These are phyloP conservation scores for Venturia effusa DNA, from an alignment of 2,329 filamentous ascomycete genomes.

Conservation along the genomic window DNA sequence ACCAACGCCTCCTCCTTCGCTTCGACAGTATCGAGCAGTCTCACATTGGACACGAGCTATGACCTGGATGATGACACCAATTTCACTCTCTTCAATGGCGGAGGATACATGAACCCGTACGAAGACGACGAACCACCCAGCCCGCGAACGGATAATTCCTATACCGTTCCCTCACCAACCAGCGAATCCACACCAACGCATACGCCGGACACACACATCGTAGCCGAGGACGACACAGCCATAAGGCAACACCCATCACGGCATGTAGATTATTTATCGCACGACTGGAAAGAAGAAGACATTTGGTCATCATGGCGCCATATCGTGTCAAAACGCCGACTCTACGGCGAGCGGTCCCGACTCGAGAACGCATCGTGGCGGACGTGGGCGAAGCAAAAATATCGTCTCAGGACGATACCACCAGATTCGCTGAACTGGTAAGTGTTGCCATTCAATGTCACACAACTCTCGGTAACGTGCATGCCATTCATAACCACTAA, in stretches of 20 bases:
- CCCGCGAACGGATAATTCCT: slow-evolving; percentile 30
- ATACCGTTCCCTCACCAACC: slow-evolving; percentile 41
- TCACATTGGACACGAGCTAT: slow-evolving; percentile 43
- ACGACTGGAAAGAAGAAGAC: slow-evolving; percentile 90
- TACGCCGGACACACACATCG: slow-evolving; percentile 40
- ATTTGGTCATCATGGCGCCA: slow-evolving; percentile 97
- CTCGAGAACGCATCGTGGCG: slow-evolving; percentile 96
- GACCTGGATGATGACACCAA: slow-evolving; percentile 35
- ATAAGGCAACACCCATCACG: slow-evolving; percentile 65
- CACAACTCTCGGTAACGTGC: slow-evolving; percentile 12
- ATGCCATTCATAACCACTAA: slow-evolving; percentile 21
- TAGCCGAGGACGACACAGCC: slow-evolving; percentile 70
- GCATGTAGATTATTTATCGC: slow-evolving; percentile 91
- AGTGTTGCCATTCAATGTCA: slow-evolving; percentile 23
- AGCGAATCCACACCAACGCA: slow-evolving; percentile 39
- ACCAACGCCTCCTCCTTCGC: slow-evolving; percentile 42
- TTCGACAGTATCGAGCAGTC: slow-evolving; percentile 54
- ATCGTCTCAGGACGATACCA: slow-evolving; percentile 75
- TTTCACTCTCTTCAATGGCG: slow-evolving; percentile 1
- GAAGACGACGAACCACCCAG: slow-evolving; percentile 26
- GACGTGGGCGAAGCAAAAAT: slow-evolving; percentile 90
- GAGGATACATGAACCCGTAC: slow-evolving; percentile 3
- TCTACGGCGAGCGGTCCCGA: slow-evolving; percentile 70
- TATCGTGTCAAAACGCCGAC: slow-evolving; percentile 66
- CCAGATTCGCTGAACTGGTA: slow-evolving; percentile 92